Percentiles rank a stretch among this genome's conserved stretches.
Conservation (phyloP, 495 filamentous ascomycete genomes). For the Tuber calosporum region DNA sequence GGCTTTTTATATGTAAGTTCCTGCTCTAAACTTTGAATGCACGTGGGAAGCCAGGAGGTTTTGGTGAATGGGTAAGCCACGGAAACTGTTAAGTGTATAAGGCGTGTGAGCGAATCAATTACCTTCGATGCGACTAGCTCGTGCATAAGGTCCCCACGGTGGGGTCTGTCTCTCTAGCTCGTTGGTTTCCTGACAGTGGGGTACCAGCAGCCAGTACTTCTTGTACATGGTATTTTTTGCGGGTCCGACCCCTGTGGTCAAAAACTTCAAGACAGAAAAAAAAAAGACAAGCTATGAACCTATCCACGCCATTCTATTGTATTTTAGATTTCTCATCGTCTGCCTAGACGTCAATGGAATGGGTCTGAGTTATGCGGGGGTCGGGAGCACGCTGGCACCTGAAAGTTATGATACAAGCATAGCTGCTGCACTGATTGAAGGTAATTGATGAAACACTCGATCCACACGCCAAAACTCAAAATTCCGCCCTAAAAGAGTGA, state of each 20-base stretch:
- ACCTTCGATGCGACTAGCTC: neutral
- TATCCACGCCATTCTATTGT: neutral
- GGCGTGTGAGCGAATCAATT: neutral
- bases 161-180: neutral
- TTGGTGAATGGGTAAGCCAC: neutral
- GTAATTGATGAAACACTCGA: neutral
- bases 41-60: neutral
- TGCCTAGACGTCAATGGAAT: neutral
- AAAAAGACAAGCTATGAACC: neutral
- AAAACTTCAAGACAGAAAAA: neutral
- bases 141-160: neutral
- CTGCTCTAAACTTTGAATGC: neutral
- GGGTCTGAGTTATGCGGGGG: neutral
- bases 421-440: neutral
- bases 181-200: neutral
- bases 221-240: neutral
- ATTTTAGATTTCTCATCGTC: neutral
- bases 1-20: slow-evolving; percentile 1
- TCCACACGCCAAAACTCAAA: neutral
- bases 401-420: neutral
- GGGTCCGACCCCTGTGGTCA: neutral
- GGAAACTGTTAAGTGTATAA: neutral
- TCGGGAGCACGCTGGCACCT: neutral
- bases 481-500: neutral
- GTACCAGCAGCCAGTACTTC: too few species aligned